Conservation (phyloP, 257 asterid species). For the Fraxinus cuspidata region DNA sequence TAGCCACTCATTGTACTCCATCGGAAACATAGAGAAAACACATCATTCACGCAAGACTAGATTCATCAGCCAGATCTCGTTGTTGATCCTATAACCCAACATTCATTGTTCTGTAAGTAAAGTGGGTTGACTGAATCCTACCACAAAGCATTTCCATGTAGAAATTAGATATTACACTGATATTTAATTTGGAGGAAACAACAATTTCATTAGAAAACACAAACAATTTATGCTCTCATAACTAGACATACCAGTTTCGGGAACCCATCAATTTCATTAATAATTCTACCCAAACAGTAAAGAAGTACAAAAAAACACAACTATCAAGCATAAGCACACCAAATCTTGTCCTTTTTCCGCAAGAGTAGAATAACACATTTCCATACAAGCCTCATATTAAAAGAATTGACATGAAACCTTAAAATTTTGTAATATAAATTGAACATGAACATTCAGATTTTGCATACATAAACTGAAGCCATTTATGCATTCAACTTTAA, state of each 20-base stretch:
- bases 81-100: background rate
- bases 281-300: background rate
- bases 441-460: background rate
- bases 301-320: background rate
- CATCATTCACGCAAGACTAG: background rate
- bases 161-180: background rate
- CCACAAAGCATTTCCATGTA: background rate
- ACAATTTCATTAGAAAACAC: background rate
- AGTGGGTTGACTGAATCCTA: background rate
- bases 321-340: background rate
- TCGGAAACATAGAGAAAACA: background rate
- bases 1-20: background rate
- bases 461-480: background rate
- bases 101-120: background rate
- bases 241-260: background rate
- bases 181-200: background rate
- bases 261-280: background rate
- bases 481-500: background rate
- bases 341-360: background rate
- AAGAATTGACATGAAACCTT: background rate
- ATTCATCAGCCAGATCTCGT: background rate
- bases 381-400: background rate
- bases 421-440: background rate
- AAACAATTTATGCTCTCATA: background rate
- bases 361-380: background rate